Evolutionary conservation across 805 yeast genomes (phyloP), one percentile per base, ranked within the genome.

Genomic region (Nakazawaea ambrosiae): DNA sequence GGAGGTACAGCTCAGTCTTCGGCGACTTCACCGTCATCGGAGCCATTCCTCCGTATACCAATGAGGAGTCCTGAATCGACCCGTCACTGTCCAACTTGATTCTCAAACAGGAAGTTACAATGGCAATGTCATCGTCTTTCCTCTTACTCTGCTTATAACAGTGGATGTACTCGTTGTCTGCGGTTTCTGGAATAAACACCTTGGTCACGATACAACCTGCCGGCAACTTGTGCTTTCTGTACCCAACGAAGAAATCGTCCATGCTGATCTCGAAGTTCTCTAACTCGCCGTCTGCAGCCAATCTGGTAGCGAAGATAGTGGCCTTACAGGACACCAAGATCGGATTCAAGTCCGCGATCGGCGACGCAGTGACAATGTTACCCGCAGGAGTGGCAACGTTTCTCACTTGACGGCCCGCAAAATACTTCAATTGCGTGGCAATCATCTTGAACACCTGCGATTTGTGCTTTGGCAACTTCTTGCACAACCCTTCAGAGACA

Each of bases 321-420:
- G 71, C 69, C 39, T 61, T 61, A 20, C 66, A 59, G 4, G 69
- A 61, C 9, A 66, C 68, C 34, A 68, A 50, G 5, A 66, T 58
- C 4, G 73, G 73, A 45, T 68, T 68, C 49, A 68, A 45, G 45
- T 68, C 74, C 1, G 73, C 63, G 40, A 68, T 68, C 16, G 74
- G 74, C 4, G 70, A 64, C 2, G 73, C 73, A 1, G 74, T 68
- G 15, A 67, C 70, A 31, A 68, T 66, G 30, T 65, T 65, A 27
- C 74, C 74, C 1, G 73, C 71, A 1, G 72, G 66, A 9, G 72
- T 67, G 12, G 72, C 74, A 7, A 66, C 72, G 41, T 68, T 68
- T 39, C 74, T 57, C 37, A 68, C 66, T 42, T 69, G 73, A 25
- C 72, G 54, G 2, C 73, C 72, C 1, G 74, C 74, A 48, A 68